Base-by-base conservation (phyloP, 2,329 filamentous ascomycete species). In the Pseudogymnoascus pannorum region DNA sequence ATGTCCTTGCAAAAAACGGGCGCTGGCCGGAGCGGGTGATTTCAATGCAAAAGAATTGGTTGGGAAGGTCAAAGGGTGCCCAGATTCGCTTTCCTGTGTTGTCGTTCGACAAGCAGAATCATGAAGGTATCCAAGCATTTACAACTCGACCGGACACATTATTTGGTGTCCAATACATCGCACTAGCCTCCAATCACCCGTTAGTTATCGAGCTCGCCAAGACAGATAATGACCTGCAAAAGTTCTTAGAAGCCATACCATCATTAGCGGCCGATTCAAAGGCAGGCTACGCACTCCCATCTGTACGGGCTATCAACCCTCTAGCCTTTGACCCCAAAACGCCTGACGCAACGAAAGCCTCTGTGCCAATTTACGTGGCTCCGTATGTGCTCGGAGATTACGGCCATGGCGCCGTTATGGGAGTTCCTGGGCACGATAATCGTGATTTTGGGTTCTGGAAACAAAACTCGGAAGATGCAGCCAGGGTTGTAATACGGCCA, bases 391-490 rank as follows among this genome's bases (percentile, higher is more conserved):
- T 95, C 4, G 88, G 87, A 24, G 89, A 92, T 69, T 94, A 95
- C 67, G 91, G 91, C 14, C 88, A 92, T 66, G 91, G 91, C 1
- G 91, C 91, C 8, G 88, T 96, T 1, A 96, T 96, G 91, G 92
- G 92, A 44, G 92, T 96, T 6, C 92, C 92, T 0, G 92, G 87
- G 1, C 92, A 96, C 70, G 92, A 96, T 72, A 71, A 80, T 4
- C 82, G 91, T 59, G 92, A 96, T 68, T 79, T 89, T 73, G 82
- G 83, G 1, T 96, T 96, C 72, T 96, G 91, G 88, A 85, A 81
- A 67, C 78, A 86, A 62, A 91, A 95, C 66, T 77, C 79, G 5
- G 77, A 81, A 3, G 76, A 83, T 51, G 82, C 84, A 2, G 79
- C 92, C 29, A 78, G 83, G 2, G 75, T 84, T 48, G 90, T 92